These are phyloP conservation scores for Beauveria varroae DNA, from an alignment of 2,329 filamentous ascomycete species.

Conservation along the genomic window DNA sequence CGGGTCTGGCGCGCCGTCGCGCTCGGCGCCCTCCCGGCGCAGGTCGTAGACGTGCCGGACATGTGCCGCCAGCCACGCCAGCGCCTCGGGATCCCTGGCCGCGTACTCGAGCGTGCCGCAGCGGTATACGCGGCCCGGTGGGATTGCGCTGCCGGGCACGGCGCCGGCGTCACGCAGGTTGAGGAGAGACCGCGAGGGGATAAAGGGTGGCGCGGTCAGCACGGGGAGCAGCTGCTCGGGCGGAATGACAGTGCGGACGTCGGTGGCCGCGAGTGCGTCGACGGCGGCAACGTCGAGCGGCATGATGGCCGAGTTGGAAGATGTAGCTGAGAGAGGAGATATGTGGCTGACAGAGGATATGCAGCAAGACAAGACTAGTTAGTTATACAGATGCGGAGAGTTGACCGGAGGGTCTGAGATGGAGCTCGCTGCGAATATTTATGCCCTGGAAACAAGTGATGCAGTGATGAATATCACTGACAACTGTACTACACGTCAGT, in stretches of 20 bases:
- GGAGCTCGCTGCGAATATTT: background rate
- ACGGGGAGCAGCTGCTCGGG: constrained; percentile 27
- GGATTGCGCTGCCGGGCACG: constrained; percentile 33
- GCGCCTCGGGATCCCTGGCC: constrained; percentile 21
- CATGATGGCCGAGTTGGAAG: constrained; percentile 13
- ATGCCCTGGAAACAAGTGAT: background rate
- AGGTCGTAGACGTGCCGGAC: constrained; percentile 45
- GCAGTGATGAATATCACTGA: background rate
- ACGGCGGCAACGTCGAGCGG: constrained; percentile 19
- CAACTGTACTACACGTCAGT: background rate
- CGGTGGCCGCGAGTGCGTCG: constrained; percentile 33
- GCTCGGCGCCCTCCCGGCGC: constrained; percentile 36
- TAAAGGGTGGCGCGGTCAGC: constrained; percentile 37
- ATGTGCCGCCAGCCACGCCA: constrained; percentile 28
- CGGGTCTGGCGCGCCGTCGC: constrained; percentile 35
- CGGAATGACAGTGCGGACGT: constrained; percentile 32
- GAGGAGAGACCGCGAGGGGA: constrained; percentile 38
- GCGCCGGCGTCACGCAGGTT: constrained; percentile 45
- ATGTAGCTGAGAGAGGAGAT: background rate
- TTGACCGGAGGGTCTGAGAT: background rate
- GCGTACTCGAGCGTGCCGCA: constrained; percentile 35
- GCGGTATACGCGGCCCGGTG: constrained; percentile 36
- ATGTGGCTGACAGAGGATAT: too few relatives aligned
- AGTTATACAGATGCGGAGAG: background rate
- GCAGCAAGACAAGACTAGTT: too few relatives aligned